These are phyloP conservation scores for Verticillium dahliae DNA, from an alignment of 2,329 filamentous ascomycete genomes.

Conservation along the genomic window DNA sequence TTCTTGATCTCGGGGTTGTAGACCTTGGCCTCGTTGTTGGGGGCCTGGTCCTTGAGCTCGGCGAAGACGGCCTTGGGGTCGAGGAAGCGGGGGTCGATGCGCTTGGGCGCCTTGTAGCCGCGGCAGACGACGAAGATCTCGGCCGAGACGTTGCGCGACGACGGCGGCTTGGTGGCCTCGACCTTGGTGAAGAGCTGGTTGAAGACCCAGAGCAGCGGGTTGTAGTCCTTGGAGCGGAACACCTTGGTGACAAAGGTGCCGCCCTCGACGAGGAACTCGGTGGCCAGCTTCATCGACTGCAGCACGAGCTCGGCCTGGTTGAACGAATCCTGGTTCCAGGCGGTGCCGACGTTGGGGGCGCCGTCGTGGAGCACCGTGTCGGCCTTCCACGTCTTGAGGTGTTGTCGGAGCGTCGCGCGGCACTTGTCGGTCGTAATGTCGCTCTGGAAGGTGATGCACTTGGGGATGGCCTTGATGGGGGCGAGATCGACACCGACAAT, in stretches of 20 bases:
- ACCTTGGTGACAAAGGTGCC: constrained; percentile 97
- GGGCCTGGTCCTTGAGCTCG: constrained; percentile 75
- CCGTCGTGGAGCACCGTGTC: constrained; percentile 95
- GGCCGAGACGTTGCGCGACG: constrained; percentile 90
- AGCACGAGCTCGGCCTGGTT: constrained; percentile 91
- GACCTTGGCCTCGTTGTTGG: constrained; percentile 96
- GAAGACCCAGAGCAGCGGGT: constrained; percentile 88
- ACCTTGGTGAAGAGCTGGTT: constrained; percentile 94
- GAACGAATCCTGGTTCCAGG: constrained; percentile 98
- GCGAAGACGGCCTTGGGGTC: constrained; percentile 88
- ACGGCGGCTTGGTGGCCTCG: constrained; percentile 94
- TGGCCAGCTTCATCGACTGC: constrained; percentile 86
- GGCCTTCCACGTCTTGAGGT: constrained; percentile 93
- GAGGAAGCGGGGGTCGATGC: constrained; percentile 85
- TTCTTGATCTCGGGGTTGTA: constrained; percentile 98
- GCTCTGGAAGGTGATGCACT: constrained; percentile 91
- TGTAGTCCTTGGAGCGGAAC: constrained; percentile 96
- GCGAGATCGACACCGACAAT: constrained; percentile 92
- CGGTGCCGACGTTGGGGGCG: constrained; percentile 94
- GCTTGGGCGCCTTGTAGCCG: constrained; percentile 92
- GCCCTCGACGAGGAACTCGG: constrained; percentile 82
- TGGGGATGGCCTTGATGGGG: constrained; percentile 92
- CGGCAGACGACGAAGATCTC: constrained; percentile 98
- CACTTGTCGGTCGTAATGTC: constrained; percentile 98
- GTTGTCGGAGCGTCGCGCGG: constrained; percentile 77